Evolutionary conservation across 2,329 filamentous ascomycete species (phyloP), one percentile per base, ranked within the genome.

Genomic region (Clonostachys rhizophaga): DNA sequence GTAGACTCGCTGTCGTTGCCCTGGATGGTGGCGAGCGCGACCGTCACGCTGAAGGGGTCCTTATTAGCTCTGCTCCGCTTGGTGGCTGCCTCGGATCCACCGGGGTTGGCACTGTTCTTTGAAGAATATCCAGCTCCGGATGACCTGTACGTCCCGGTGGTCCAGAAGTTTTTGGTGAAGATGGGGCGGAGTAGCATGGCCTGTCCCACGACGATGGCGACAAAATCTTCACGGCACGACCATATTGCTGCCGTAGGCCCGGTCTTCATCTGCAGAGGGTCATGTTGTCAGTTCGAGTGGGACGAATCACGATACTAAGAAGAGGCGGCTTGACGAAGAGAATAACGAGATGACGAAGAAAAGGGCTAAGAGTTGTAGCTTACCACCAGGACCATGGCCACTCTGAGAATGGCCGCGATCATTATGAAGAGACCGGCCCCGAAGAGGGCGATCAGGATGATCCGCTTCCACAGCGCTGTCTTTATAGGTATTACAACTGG

Each of bases 191-290:
- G 52, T 44, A 68, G 60, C n/a, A 64, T 62, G 5, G 63, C 59
- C 47, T 68, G 61, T 13, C 61, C 62, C 9, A 66, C 59, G 12
- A 65, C 53, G 39, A 67, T 59, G 17, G 63, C 63, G 11, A 67
- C 59, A 18, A 66, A 56, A 44, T 65, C 63, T 48, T 69, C 64
- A n/a, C 64, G 58, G 34, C 60, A 61, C 5, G 62, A 67, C 65
- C 65, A 68, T 41, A 67, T 64, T 2, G 65, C 64, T 8, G 51
- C 51, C 1, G 51, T 53, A 34, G 24, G 8, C 24, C 24, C 24
- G 24, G 24, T 30, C 24, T 30, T 30, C 24, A 30, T 30, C 24
- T 30, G 24, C 9, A 30, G 24, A 9, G 10, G 24, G 24, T 30
- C 24, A 30, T 30, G 10, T 30, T 30, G 24, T 30, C 9, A 30